Conservation (phyloP, 1,284 basidiomycete genomes). For the Cutaneotrichosporon dermatis region DNA sequence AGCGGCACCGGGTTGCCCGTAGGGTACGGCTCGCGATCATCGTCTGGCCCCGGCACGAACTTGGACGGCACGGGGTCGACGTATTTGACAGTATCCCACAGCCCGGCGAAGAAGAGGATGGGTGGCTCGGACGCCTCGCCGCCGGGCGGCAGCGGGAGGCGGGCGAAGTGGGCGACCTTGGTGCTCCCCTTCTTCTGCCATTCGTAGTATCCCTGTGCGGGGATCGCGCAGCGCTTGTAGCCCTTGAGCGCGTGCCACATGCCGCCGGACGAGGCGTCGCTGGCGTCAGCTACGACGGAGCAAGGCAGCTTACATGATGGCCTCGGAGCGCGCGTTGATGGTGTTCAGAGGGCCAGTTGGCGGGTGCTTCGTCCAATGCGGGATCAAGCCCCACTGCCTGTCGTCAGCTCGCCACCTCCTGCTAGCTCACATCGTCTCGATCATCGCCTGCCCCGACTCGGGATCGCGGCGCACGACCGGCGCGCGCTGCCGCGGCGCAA, state of each 20-base stretch:
- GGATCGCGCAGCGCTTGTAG: conserved; percentile 69
- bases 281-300: conserved; percentile 14
- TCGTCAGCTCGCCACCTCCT: conserved; percentile 2
- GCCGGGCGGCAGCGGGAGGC: conserved; percentile 48
- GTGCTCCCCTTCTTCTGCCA: conserved; percentile 78
- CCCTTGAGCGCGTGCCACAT: conserved; percentile 79
- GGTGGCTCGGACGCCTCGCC: conserved; percentile 53
- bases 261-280: conserved; percentile 51
- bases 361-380: conserved; percentile 69
- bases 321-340: conserved; percentile 84
- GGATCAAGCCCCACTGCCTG: conserved; percentile 85
- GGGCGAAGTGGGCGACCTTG: conserved; percentile 74
- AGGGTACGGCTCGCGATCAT: conserved; percentile 36
- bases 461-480: conserved; percentile 37
- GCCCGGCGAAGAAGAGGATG: conserved; percentile 79
- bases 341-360: conserved; percentile 70
- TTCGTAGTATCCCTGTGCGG: conserved; percentile 84
- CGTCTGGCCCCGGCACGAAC: conserved; percentile 24
- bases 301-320: conserved; percentile 57
- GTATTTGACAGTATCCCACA: conserved; percentile 71
- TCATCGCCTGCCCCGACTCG: conserved; percentile 52
- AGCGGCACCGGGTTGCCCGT: conserved; percentile 58
- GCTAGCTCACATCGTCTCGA: conserved; percentile 42
- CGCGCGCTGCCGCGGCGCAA: conserved; percentile 40
- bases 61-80: conserved; percentile 26